A percentile compares a stretch with the other conserved stretches of the same genome.
Evolutionary conservation across 768 basidiomycete species (phyloP).

Genomic region (Kwoniella pini): DNA sequence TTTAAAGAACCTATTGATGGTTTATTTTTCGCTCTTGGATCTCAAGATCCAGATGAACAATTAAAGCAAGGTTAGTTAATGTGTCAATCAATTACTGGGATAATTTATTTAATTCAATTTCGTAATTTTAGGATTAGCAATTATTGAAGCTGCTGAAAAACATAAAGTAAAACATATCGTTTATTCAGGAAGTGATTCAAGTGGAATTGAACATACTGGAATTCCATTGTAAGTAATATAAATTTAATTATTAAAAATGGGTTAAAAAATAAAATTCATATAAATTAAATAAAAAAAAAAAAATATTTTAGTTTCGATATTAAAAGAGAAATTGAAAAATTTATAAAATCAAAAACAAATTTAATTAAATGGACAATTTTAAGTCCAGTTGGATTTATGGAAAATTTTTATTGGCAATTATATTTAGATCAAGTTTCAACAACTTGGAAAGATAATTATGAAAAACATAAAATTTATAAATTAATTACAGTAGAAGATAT

Average conservation of each 20-base stretch:
- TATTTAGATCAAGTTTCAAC: slow-evolving; percentile 15
- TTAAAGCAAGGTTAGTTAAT: slow-evolving; percentile 4
- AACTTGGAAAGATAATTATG: slow-evolving; percentile 10
- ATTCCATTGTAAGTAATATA: slow-evolving; percentile 8
- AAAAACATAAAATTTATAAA: slow-evolving; percentile 11
- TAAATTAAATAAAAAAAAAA: neutral
- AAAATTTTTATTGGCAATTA: slow-evolving; percentile 16
- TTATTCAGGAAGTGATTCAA: slow-evolving; percentile 18
- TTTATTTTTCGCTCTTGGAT: slow-evolving; percentile 12
- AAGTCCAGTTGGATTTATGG: slow-evolving; percentile 21
- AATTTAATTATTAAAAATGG: no score
- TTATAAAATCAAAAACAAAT: slow-evolving; percentile 1
- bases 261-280: no score
- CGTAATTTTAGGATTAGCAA: slow-evolving; percentile 11
- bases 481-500: slow-evolving; percentile 19
- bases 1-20: slow-evolving; percentile 25
- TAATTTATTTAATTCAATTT: no score
- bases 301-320: slow-evolving; percentile 17
- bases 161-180: slow-evolving; percentile 27
- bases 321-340: slow-evolving; percentile 10
- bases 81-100: no score
- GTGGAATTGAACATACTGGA: slow-evolving; percentile 10
- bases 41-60: neutral
- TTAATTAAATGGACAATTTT: slow-evolving; percentile 21
- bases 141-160: slow-evolving; percentile 18